Percentiles rank a stretch among this genome's conserved stretches.
phyloP scores from a whole-genome alignment of 805 yeast species.

The Wickerhamiella domercqiae region DNA sequence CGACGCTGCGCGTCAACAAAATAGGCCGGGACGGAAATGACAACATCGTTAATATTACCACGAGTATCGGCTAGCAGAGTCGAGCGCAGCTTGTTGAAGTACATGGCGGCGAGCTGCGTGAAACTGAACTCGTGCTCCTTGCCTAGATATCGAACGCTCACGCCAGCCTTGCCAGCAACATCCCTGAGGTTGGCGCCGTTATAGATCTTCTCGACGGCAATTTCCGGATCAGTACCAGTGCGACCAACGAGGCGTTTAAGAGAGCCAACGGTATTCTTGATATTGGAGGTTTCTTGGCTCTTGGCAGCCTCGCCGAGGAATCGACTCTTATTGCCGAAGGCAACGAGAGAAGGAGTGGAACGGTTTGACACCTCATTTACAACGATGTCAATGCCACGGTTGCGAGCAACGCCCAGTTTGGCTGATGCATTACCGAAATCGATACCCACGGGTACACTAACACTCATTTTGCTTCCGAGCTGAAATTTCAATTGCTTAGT shows the following conservation, averaged over 20 bases:
- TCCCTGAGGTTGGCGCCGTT: constrained; percentile 59
- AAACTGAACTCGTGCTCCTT: constrained; percentile 66
- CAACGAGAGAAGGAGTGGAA: constrained; percentile 82
- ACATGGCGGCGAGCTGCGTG: constrained; percentile 90
- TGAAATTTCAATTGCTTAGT: not conserved
- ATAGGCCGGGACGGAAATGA: constrained; percentile 94
- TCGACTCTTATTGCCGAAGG: constrained; percentile 81
- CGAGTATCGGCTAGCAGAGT: constrained; percentile 71
- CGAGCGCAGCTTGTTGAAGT: constrained; percentile 74
- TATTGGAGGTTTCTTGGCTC: constrained; percentile 90
- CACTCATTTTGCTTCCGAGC: constrained; percentile 13
- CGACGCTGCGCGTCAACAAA: constrained; percentile 94
- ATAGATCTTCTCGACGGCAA: constrained; percentile 56
- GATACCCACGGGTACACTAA: constrained; percentile 50
- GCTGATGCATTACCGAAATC: constrained; percentile 94
- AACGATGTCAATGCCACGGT: constrained; percentile 95
- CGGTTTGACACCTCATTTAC: constrained; percentile 98
- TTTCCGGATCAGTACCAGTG: constrained; percentile 57
- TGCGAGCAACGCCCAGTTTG: constrained; percentile 85
- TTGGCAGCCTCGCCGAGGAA: constrained; percentile 91
- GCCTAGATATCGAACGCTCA: constrained; percentile 73
- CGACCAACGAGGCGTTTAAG: constrained; percentile 86
- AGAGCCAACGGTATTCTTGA: constrained; percentile 92
- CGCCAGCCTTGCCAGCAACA: constrained; percentile 59
- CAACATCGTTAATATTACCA: constrained; percentile 69